phyloP scores from a whole-genome alignment of 768 basidiomycete genomes.

The Baorangia bicolor region DNA sequence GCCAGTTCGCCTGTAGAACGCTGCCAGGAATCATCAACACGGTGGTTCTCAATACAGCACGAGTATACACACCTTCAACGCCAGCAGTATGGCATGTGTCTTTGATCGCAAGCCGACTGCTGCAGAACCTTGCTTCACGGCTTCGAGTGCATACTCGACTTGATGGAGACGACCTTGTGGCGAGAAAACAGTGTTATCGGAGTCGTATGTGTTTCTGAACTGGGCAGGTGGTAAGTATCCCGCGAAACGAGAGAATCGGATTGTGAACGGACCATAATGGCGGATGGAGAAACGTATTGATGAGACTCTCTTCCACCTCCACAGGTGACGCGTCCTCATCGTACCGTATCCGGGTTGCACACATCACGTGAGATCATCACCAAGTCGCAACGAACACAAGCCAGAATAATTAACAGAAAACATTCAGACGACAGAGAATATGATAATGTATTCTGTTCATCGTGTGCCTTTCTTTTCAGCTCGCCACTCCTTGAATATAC shows the following conservation, averaged over 20 bases:
- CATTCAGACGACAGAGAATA: neutral
- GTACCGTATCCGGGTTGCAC: constrained; percentile 12
- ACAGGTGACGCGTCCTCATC: constrained; percentile 36
- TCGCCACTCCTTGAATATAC: constrained; percentile 92
- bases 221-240: constrained; percentile 30
- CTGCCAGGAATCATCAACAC: constrained; percentile 41
- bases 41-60: neutral
- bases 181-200: constrained; percentile 96
- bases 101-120: constrained; percentile 95
- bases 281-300: constrained; percentile 9
- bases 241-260: neutral
- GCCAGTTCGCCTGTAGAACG: constrained; percentile 97
- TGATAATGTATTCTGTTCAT: constrained; percentile 19
- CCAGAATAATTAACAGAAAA: constrained; percentile 9
- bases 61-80: constrained; percentile 70
- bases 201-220: constrained; percentile 98
- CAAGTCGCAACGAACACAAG: neutral
- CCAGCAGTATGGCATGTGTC: constrained; percentile 90
- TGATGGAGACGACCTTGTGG: constrained; percentile 97
- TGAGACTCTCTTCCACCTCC: too few species aligned
- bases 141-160: constrained; percentile 98
- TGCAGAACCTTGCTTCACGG: constrained; percentile 99
- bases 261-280: constrained; percentile 32
- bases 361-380: constrained; percentile 24
- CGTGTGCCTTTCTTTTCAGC: constrained; percentile 76